Base-by-base conservation (phyloP, 1,284 basidiomycete genomes). In the Limonomyces culmigenus region DNA sequence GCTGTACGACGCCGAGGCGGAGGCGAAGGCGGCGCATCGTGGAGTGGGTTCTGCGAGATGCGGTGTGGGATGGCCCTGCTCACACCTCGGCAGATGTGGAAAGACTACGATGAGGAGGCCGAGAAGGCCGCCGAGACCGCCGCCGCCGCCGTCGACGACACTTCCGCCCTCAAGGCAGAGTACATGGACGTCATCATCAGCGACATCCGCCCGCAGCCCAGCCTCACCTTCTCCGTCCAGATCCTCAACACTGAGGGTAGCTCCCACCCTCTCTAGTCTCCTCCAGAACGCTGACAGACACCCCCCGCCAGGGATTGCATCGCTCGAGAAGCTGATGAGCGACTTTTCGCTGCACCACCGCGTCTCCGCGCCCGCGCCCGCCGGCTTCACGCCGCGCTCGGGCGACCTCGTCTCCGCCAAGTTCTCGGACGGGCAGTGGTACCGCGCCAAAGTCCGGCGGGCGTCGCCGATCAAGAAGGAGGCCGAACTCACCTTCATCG, bases 121-220 rank as follows among this genome's bases (percentile, higher is more conserved):
- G 71, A 70, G 38, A 63, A 65, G 34, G 66, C 58, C 33, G 59
- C 57, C 5, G 67, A 71, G 42, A 59, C 51, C 14, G 54, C 59
- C 17, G 50, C 56, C 18, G 55, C 60, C 21, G 8, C 30, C 8
- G 59, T 63, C 29, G 55, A 58, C 16, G 59, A 65, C 32, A 51
- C 56, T 11, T 62, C 62, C 5, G 68, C 85, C 19, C 59, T 88
- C 34, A 74, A 80, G 50, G 51, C 79, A 29, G 74, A 95, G 49
- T 96, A 93, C 50, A 65, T 91, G 34, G 93, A 97, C 53, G 68
- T 95, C 42, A 83, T 92, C 53, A 70, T 97, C 46, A 91, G 87
- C 37, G 87, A 96, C 50, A 72, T 95, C 32, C 76, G 86, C 37
- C 69, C 74, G 4, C 63, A 65, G 42, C 75, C 75, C 37, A 74